phyloP scores from a whole-genome alignment of 306 rosid genomes.

The Clitoria ternatea region DNA sequence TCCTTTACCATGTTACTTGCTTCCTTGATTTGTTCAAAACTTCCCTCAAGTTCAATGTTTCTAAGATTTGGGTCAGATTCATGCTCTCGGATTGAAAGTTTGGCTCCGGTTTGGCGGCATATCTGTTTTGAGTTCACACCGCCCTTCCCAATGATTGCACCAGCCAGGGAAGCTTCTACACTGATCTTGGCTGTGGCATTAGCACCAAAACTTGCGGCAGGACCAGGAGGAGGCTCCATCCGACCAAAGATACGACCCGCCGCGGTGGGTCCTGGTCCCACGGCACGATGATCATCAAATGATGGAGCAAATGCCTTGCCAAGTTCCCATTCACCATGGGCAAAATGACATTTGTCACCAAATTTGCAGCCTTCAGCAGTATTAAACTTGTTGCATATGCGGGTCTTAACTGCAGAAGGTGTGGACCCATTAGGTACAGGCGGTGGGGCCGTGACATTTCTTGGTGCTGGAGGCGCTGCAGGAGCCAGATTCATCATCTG shows the following conservation, averaged over 20 bases:
- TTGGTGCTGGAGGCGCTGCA: constrained; percentile 52
- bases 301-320: constrained; percentile 51
- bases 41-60: constrained; percentile 94
- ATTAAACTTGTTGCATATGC: constrained; percentile 65
- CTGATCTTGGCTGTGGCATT: constrained; percentile 92
- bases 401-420: constrained; percentile 48
- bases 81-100: constrained; percentile 82
- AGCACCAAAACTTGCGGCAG: constrained; percentile 77
- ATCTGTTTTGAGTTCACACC: constrained; percentile 96
- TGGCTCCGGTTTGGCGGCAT: constrained; percentile 96
- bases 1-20: constrained; percentile 86
- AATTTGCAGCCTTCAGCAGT: constrained; percentile 85
- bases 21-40: constrained; percentile 77
- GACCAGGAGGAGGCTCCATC: constrained; percentile 55
- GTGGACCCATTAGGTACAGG: constrained; percentile 58
- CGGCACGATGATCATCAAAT: constrained; percentile 48
- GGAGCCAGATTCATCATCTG: constrained; percentile 82
- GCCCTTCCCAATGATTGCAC: constrained; percentile 96
- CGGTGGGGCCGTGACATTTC: constrained; percentile 49
- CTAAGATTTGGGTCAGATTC: constrained; percentile 77
- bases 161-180: constrained; percentile 91
- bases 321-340: constrained; percentile 89
- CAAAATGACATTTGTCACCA: constrained; percentile 85
- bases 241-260: constrained; percentile 47
- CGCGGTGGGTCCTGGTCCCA: constrained; percentile 49